Evolutionary conservation across 2,329 filamentous ascomycete species (phyloP), one percentile per base, ranked within the genome.

Genomic region (Fusarium fracticaudum): DNA sequence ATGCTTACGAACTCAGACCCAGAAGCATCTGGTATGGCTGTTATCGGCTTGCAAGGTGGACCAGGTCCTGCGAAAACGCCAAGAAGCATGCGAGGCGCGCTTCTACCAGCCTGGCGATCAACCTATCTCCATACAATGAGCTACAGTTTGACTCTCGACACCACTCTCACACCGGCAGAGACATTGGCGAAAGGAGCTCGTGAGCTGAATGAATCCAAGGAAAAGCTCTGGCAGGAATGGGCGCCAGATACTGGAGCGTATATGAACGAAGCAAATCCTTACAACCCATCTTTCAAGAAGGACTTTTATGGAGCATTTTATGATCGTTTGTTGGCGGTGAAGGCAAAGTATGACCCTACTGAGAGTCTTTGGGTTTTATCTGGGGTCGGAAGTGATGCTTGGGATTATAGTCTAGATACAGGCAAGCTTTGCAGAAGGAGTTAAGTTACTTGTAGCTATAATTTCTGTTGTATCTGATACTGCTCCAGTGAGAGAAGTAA

Each of bases 401-500:
- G 47, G 29, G 47, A 31, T 22, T 50, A 50, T 12, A 50, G 26
- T 31, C 47, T 50, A 12, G 29, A 50, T 11, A 50, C 47, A n/a
- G 47, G 47, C 29, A 50, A 50, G 14, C 29, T 50, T 50, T 50
- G 47, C 11, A 50, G 47, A n/a, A n/a, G 3, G 29, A 9, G 0
- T 18, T 50, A 5, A 31, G 7, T 6, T 31, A 6, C 10, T 1
- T 31, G 14, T 15, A 5, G 20, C 20, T 4, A 11, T 8, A 8
- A 17, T 22, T 12, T 12, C 9, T 48, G 45, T n/a, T 31, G 4
- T 6, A 44, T 24, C 9, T 18, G n/a, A 17, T 24, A 3, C 41
- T 44, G 10, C n/a, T 44, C 7, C 41, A 8, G 9, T 3, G 1
- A 24, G 14, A 11, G 0, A 44, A 17, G 4, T 11, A 17, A 3